These are phyloP conservation scores for Dryas alaskensis DNA, from an alignment of 306 rosid species.

Conservation along the genomic window DNA sequence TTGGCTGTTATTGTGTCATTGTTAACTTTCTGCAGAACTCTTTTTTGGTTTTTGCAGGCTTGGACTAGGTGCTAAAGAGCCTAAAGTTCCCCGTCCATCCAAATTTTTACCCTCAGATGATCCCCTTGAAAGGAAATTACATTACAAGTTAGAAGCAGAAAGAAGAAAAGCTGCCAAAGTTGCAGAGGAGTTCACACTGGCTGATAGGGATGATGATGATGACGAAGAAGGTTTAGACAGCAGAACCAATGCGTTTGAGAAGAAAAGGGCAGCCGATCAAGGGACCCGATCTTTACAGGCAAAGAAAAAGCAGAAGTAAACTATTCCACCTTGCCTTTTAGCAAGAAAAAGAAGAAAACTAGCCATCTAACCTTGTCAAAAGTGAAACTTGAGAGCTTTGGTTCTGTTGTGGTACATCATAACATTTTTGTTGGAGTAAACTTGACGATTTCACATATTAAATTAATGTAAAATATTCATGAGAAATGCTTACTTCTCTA, in stretches of 20 bases:
- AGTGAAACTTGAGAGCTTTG: neutral
- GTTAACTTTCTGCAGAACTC: neutral
- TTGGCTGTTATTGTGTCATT: neutral
- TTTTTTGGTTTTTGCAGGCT: conserved; percentile 45
- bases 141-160: conserved; percentile 50
- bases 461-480: neutral
- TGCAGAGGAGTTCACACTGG: conserved; percentile 35
- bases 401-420: neutral
- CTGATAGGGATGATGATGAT: conserved; percentile 29
- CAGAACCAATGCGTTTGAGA: conserved; percentile 58
- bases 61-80: conserved; percentile 69
- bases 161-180: conserved; percentile 56
- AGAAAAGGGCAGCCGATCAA: conserved; percentile 51
- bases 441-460: neutral
- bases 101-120: conserved; percentile 53
- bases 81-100: conserved; percentile 46
- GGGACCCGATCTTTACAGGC: conserved; percentile 16
- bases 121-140: conserved; percentile 66
- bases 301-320: conserved; percentile 54
- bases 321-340: neutral
- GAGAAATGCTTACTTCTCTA: neutral
- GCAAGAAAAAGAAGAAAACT: neutral
- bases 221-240: conserved; percentile 51
- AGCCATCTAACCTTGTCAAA: neutral
- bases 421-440: neutral